These are phyloP conservation scores for Anisodus acutangulus DNA, from an alignment of 257 asterid genomes.

Conservation along the genomic window DNA sequence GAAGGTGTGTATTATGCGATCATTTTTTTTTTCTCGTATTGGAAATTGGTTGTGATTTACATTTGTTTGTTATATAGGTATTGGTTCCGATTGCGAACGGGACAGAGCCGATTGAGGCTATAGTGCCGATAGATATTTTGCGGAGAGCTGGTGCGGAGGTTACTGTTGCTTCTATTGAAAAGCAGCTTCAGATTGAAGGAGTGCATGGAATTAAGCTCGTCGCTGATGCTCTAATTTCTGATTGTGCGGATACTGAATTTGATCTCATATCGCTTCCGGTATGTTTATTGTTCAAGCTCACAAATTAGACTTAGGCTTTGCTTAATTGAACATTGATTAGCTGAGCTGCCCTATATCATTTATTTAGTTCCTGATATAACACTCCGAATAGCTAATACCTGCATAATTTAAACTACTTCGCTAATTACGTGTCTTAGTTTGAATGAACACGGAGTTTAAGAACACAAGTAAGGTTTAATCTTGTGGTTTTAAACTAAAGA, in stretches of 20 bases:
- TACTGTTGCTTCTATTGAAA: constrained; percentile 90
- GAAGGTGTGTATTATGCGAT: constrained; percentile 29
- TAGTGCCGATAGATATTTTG: constrained; percentile 73
- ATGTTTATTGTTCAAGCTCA: constrained; percentile 38
- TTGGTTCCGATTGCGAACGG: constrained; percentile 98
- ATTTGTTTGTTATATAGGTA: constrained; percentile 57
- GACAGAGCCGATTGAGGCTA: constrained; percentile 96
- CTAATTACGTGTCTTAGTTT: background rate
- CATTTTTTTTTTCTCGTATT: too few relatives aligned
- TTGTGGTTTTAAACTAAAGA: too few relatives aligned
- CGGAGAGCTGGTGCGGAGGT: constrained; percentile 98
- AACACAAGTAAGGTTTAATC: too few relatives aligned
- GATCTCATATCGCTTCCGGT: constrained; percentile 94
- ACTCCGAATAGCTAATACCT: background rate
- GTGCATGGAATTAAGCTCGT: constrained; percentile 73
- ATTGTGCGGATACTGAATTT: constrained; percentile 60
- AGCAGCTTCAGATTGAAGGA: constrained; percentile 72
- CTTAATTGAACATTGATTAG: background rate
- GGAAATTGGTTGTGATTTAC: background rate
- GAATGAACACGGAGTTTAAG: background rate
- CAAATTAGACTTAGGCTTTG: background rate
- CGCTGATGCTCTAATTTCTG: constrained; percentile 86
- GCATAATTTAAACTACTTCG: too few relatives aligned
- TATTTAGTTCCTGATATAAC: background rate
- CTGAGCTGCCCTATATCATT: background rate